A percentile compares a stretch with the other conserved stretches of the same genome.
Conservation (phyloP, 805 yeast species). For the Barnettozyma californica region DNA sequence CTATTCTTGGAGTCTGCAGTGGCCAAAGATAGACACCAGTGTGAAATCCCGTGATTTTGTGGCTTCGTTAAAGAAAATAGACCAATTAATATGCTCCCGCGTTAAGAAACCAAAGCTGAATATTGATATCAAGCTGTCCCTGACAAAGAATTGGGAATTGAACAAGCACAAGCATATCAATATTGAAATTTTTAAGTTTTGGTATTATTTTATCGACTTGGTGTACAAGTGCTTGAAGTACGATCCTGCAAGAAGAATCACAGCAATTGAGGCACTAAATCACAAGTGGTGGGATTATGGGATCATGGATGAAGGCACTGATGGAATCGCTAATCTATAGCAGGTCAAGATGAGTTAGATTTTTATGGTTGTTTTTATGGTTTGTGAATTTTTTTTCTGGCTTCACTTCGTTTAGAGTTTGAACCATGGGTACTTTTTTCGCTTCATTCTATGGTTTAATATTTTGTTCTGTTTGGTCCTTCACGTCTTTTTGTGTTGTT, state of each 20-base stretch:
- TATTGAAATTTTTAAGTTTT: slow-evolving; percentile 65
- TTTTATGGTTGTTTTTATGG: neutral
- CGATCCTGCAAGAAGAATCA: slow-evolving; percentile 66
- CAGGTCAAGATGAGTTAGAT: neutral
- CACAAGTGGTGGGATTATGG: slow-evolving; percentile 80
- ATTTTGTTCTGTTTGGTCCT: neutral
- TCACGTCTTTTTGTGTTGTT: neutral
- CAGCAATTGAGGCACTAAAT: slow-evolving; percentile 69
- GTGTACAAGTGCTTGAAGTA: slow-evolving; percentile 59
- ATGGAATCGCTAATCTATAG: neutral
- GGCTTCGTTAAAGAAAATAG: slow-evolving; percentile 37
- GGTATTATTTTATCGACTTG: slow-evolving; percentile 78
- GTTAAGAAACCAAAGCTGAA: slow-evolving; percentile 19
- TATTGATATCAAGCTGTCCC: slow-evolving; percentile 20
- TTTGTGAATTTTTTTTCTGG: no score
- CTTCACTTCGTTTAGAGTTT: neutral
- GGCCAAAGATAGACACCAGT: slow-evolving; percentile 36
- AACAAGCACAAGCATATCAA: slow-evolving; percentile 35
- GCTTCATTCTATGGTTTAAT: neutral
- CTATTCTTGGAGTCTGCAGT: slow-evolving; percentile 25
- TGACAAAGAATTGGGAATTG: slow-evolving; percentile 18
- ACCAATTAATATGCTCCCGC: slow-evolving; percentile 37
- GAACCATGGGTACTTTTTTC: neutral
- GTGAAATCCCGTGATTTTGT: slow-evolving; percentile 33
- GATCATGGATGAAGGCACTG: slow-evolving; percentile 46